Percentiles rank a stretch among this genome's conserved stretches.
phyloP scores from a whole-genome alignment of 345 rosid genomes.

The Eucalyptus cloeziana region DNA sequence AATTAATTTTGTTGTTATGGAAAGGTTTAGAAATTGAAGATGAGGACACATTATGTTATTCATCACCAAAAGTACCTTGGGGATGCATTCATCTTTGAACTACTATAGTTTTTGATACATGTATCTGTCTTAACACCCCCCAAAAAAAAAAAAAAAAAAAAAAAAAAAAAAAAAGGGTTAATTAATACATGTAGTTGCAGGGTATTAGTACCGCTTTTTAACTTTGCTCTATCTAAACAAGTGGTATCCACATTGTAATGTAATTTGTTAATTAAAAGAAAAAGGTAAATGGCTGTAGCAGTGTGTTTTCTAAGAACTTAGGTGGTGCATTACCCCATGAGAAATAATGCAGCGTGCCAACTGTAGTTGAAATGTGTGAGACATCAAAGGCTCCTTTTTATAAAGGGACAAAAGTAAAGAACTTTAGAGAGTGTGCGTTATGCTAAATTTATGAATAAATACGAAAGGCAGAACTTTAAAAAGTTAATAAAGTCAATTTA shows the following conservation, averaged over 20 bases:
- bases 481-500: constrained; percentile 15
- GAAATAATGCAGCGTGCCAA: not conserved
- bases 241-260: not conserved
- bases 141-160: no score
- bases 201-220: not conserved
- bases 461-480: constrained; percentile 23
- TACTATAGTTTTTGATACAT: not conserved
- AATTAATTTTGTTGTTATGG: not conserved
- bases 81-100: not conserved
- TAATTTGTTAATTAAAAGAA: not conserved
- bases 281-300: not conserved
- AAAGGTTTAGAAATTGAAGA: not conserved
- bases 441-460: constrained; percentile 18
- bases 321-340: not conserved
- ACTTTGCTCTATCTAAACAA: not conserved
- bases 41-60: not conserved
- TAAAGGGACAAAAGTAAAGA: constrained; percentile 1
- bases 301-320: not conserved
- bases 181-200: not conserved
- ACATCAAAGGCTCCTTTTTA: not conserved
- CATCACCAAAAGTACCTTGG: not conserved
- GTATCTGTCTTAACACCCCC: not conserved
- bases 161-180: not conserved
- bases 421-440: constrained; percentile 12
- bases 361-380: not conserved